Percentiles rank a stretch among this genome's conserved stretches.
Conservation (phyloP, 164 flowering plant genomes). For the Aristolochia fimbriata region DNA sequence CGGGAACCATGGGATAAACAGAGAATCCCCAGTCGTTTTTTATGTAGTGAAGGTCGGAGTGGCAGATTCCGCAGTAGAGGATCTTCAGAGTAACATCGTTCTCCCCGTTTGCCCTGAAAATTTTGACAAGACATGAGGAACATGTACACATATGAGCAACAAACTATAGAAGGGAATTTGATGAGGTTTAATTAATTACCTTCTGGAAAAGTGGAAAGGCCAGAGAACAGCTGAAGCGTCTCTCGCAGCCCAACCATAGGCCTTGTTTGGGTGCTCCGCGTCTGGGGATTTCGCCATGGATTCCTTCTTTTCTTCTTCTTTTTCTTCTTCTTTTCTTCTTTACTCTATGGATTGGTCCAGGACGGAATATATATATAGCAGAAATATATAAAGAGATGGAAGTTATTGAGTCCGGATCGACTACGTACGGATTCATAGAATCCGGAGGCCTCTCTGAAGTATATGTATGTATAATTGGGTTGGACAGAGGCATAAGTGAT, state of each 20-base stretch:
- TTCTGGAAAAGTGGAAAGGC: slow-evolving; percentile 42
- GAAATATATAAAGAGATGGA: too few species aligned
- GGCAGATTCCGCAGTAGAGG: slow-evolving; percentile 48
- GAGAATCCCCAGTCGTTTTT: slow-evolving; percentile 41
- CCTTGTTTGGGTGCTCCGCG: slow-evolving; percentile 21
- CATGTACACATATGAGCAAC: too few species aligned
- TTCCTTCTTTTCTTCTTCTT: neutral
- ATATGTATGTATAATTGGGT: too few species aligned
- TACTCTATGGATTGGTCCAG: too few species aligned
- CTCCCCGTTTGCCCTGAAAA: slow-evolving; percentile 32
- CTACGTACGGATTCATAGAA: too few species aligned
- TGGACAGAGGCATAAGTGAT: too few species aligned
- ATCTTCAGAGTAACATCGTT: slow-evolving; percentile 39
- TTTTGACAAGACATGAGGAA: too few species aligned
- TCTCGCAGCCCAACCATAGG: slow-evolving; percentile 44
- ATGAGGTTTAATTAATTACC: slow-evolving; percentile 16
- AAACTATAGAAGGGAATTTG: too few species aligned
- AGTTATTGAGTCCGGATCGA: too few species aligned
- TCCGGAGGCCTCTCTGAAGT: too few species aligned
- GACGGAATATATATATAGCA: too few species aligned
- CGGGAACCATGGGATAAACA: slow-evolving; percentile 26
- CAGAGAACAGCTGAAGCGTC: slow-evolving; percentile 32
- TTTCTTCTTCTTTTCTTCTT: neutral
- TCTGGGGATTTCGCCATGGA: slow-evolving; percentile 11
- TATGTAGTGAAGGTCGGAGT: slow-evolving; percentile 32